Base-by-base conservation (phyloP, 75 land plant genomes). In the Picea glauca region DNA sequence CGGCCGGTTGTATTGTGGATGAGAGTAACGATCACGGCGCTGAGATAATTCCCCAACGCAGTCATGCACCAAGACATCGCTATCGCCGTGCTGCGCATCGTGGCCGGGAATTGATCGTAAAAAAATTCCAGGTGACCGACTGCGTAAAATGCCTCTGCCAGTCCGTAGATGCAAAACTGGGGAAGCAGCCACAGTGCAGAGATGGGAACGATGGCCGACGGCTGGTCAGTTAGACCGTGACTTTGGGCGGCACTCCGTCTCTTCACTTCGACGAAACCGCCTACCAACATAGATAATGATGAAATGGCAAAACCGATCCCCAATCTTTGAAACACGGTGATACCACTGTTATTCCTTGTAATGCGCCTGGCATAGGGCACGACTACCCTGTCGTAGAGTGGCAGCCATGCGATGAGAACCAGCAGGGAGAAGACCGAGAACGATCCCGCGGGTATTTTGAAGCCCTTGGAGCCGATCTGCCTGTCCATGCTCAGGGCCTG, bases 101-200 rank as follows among this genome's bases (percentile, higher is more conserved):
- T 75, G 59, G 26, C 15, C 30, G 77, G 60, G 23, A 75, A 72
- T 58, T 78, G 83, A 54, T 70, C 75, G 26, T 81, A 81, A 74
- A 81, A 68, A 40, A 81, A 81, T 63, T 81, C 83, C 61, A 78
- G 31, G 66, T 65, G 33, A 13, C 83, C 83, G 8, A 81, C 30
- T 5, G 30, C 23, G 32, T 43, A 15, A 11, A 81, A 81, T 3
- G 78, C 72, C 50, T 78, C 35, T n/a, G 54, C 56, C 9, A 81
- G 73, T 12, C 81, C 83, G 12, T 30, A 13, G 3, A 72, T 50
- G 40, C 78, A 61, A 59, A 50, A 58, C 74, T 70, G 83, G 5
- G 81, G 81, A 70, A 58, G 50, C 50, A 81, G 74, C 79, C 70
- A 81, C 58, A 77, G 64, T 1, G 62, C 83, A 56, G 62, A 78